phyloP scores from a whole-genome alignment of 1,284 basidiomycete genomes.

The Ustilago nuda region DNA sequence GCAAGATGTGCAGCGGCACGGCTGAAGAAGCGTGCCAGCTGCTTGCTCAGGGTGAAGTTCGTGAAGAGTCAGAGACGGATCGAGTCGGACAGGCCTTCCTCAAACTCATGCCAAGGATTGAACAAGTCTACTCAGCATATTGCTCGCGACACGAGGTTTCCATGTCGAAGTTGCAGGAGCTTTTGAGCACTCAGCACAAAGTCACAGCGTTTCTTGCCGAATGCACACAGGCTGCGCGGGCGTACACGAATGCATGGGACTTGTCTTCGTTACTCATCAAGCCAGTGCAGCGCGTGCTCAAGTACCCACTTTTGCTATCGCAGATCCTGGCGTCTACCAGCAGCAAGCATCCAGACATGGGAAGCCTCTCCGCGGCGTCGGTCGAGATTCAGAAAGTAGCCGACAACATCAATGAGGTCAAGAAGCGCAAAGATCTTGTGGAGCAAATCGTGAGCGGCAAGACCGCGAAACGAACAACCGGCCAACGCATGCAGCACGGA shows the following conservation, averaged over 20 bases:
- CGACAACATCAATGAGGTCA: constrained; percentile 85
- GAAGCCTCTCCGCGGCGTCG: constrained; percentile 76
- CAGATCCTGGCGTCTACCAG: constrained; percentile 79
- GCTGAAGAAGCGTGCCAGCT: constrained; percentile 34
- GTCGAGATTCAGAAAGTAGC: constrained; percentile 81
- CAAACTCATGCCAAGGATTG: constrained; percentile 80
- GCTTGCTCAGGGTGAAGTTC: constrained; percentile 26
- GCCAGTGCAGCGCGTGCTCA: constrained; percentile 72
- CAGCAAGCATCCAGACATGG: constrained; percentile 80
- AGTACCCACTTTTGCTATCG: constrained; percentile 86
- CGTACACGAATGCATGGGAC: constrained; percentile 85
- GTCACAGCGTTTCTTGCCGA: constrained; percentile 67
- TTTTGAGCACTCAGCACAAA: constrained; percentile 57
- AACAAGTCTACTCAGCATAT: constrained; percentile 83
- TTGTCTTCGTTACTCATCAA: constrained; percentile 86
- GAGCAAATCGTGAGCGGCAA: constrained; percentile 60
- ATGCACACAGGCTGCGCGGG: constrained; percentile 66
- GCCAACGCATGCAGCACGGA: constrained; percentile 48
- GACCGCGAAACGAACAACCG: constrained; percentile 31
- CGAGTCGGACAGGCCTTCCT: constrained; percentile 82
- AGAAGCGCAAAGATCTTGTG: constrained; percentile 82
- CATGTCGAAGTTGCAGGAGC: constrained; percentile 74
- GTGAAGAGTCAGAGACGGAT: constrained; percentile 71
- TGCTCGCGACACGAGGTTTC: constrained; percentile 86
- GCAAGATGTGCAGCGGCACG: constrained; percentile 32